Conservation (phyloP, 208 protist species). For the Lotmaria passim region DNA sequence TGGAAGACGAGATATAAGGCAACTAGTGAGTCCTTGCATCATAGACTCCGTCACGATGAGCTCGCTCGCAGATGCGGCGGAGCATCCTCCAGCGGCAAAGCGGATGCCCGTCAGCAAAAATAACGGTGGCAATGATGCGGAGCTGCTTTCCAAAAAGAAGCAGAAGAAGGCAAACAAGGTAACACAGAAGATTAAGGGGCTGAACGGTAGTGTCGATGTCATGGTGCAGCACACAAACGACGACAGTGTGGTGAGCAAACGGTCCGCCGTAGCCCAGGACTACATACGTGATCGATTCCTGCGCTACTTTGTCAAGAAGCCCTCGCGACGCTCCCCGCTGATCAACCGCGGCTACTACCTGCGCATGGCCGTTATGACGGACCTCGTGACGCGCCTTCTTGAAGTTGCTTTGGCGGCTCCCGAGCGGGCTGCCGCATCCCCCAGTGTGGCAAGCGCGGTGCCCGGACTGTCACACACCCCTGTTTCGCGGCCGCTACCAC, state of each 20-base stretch:
- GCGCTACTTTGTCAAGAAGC: constrained; percentile 82
- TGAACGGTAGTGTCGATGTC: constrained; percentile 59
- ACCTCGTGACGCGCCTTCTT: constrained; percentile 59
- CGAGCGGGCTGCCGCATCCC: neutral
- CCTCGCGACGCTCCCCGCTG: constrained; percentile 78
- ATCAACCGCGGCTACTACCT: constrained; percentile 93
- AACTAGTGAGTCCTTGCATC: no score
- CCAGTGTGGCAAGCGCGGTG: no score
- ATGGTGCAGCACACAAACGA: constrained; percentile 92
- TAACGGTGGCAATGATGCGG: neutral
- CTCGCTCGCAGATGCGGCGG: no score
- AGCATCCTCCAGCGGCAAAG: neutral
- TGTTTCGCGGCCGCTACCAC: no score
- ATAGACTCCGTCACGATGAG: no score
- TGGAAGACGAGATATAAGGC: no score
- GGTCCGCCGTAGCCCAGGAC: constrained; percentile 72
- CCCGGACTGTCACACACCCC: no score
- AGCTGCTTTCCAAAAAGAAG: constrained; percentile 49
- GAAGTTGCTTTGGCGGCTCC: constrained; percentile 14
- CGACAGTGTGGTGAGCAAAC: constrained; percentile 91
- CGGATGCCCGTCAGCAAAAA: neutral
- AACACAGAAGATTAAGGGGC: constrained; percentile 46
- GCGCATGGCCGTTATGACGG: constrained; percentile 83
- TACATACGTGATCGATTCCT: constrained; percentile 86
- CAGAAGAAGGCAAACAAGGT: constrained; percentile 63